Evolutionary conservation across 2,329 filamentous ascomycete species (phyloP).

Genomic region (Botrytis pseudocinerea): DNA sequence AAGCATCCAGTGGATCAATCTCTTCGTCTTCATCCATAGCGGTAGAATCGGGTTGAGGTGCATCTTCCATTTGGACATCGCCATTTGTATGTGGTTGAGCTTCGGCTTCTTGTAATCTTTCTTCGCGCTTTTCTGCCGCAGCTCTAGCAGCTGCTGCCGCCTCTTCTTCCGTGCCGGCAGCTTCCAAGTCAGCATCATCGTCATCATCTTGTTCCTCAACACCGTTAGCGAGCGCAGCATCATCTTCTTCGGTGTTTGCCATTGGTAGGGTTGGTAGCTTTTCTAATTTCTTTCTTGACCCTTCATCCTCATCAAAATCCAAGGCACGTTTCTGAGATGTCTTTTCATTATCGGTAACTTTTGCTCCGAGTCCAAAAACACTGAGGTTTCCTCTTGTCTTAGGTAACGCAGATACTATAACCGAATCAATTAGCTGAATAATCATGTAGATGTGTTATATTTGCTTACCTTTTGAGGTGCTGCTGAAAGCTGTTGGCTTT

Average conservation of each 20-base stretch:
- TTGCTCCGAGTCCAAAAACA: conserved; percentile 78
- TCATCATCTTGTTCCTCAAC: conserved; percentile 57
- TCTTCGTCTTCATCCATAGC: conserved; percentile 64
- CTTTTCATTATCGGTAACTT: conserved; percentile 67
- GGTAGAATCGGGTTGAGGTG: conserved; percentile 30
- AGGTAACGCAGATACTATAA: conserved; percentile 53
- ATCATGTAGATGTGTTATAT: not conserved
- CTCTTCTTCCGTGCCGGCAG: conserved; percentile 83
- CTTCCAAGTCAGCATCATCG: conserved; percentile 70
- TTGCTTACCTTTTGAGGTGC: conserved; percentile 43
- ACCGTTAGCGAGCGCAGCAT: conserved; percentile 55
- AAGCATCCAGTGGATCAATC: conserved; percentile 91
- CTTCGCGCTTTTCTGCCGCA: conserved; percentile 81
- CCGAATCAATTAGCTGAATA: conserved; percentile 26
- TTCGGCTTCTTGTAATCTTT: conserved; percentile 55
- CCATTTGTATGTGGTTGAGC: conserved; percentile 42
- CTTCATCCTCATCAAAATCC: conserved; percentile 86
- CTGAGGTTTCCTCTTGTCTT: conserved; percentile 74
- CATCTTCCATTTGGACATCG: conserved; percentile 42
- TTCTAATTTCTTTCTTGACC: conserved; percentile 81
- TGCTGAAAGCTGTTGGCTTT: conserved; percentile 44
- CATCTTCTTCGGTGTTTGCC: conserved; percentile 59
- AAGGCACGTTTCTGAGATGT: conserved; percentile 70
- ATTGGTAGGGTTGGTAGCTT: conserved; percentile 79
- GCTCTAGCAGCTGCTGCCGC: conserved; percentile 81